Conservation (phyloP, 2,329 filamentous ascomycete genomes). For the Lojkania enalia region DNA sequence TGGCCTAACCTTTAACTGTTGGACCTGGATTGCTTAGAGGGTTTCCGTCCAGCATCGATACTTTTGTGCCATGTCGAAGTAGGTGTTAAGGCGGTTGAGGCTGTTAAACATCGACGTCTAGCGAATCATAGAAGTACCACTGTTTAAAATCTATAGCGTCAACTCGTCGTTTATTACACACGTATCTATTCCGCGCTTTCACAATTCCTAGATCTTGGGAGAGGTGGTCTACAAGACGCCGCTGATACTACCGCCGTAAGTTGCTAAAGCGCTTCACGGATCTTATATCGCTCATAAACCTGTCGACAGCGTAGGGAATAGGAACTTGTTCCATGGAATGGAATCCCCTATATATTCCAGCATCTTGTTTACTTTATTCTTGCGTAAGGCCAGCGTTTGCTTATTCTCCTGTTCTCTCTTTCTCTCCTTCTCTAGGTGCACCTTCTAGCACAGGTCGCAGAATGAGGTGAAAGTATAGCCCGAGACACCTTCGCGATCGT, state of each 20-base stretch:
- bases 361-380: constrained; percentile 7
- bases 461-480: neutral
- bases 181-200: constrained; percentile 7
- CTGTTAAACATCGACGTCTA: constrained; percentile 5
- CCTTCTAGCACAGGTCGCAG: constrained; percentile 1
- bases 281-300: constrained; percentile 4
- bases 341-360: constrained; percentile 4
- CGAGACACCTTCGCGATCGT: constrained; percentile 1
- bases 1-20: neutral
- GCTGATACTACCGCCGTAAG: constrained; percentile 1
- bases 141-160: constrained; percentile 12
- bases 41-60: constrained; percentile 4
- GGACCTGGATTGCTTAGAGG: constrained; percentile 3
- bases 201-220: constrained; percentile 3
- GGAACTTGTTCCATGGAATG: constrained; percentile 6
- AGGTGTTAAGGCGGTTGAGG: constrained; percentile 7
- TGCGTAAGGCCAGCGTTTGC: constrained; percentile 3
- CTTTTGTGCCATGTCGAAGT: constrained; percentile 5
- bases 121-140: constrained; percentile 4
- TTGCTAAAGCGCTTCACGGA: constrained; percentile 6
- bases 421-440: neutral
- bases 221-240: constrained; percentile 2
- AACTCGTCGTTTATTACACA: constrained; percentile 7
- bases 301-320: constrained; percentile 5
- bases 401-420: constrained; percentile 2